These are phyloP conservation scores for Euptelea pleiosperma DNA, from an alignment of 164 flowering plant species.

Conservation along the genomic window DNA sequence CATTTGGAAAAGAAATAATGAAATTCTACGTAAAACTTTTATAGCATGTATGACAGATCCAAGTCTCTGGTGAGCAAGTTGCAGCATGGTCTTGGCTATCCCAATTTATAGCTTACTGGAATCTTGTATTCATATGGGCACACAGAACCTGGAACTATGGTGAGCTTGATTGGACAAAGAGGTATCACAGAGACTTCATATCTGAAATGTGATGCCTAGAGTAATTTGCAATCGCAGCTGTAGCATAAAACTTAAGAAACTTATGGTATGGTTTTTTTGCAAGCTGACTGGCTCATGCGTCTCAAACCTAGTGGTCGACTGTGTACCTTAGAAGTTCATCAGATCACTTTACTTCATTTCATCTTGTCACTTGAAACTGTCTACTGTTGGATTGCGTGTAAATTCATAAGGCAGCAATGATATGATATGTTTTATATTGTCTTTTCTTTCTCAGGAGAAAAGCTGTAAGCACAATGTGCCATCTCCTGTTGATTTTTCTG, in stretches of 20 bases:
- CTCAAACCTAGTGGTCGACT: no score
- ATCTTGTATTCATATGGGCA: not conserved
- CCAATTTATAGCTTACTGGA: not conserved
- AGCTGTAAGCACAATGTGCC: constrained; percentile 18
- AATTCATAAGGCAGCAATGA: no score
- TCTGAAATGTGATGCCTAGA: no score
- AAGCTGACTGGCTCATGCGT: no score
- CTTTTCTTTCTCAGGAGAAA: constrained; percentile 28
- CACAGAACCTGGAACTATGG: not conserved
- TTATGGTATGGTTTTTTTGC: no score
- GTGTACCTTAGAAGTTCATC: no score
- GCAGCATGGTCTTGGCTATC: not conserved
- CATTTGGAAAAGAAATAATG: no score
- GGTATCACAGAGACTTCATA: not conserved
- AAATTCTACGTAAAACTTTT: no score
- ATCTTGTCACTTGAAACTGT: not conserved
- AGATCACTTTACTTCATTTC: not conserved
- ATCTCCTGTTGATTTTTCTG: constrained; percentile 13
- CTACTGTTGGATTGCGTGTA: no score
- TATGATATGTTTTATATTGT: not conserved
- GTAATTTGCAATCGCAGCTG: no score
- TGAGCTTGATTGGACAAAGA: not conserved
- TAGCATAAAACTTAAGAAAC: no score
- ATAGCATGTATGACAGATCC: no score
- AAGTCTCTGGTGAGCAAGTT: not conserved